Evolutionary conservation across 345 rosid genomes (phyloP).

Genomic region (Cochlearia excelsa): DNA sequence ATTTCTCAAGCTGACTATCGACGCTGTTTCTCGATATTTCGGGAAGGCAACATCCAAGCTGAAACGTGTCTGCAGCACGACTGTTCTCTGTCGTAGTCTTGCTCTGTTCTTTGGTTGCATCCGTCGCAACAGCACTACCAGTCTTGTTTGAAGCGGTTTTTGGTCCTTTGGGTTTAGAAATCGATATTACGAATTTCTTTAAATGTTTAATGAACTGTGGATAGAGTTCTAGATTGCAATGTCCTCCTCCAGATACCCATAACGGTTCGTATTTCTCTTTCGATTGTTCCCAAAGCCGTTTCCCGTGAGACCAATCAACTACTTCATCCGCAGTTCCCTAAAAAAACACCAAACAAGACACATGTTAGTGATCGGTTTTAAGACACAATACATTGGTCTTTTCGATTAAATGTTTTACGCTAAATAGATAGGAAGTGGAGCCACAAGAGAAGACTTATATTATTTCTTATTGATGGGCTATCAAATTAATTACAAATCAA

Average conservation of each 20-base stretch:
- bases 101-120: conserved; percentile 44
- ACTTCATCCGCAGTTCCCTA: conserved; percentile 98
- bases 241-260: conserved; percentile 92
- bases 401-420: neutral
- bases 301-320: conserved; percentile 90
- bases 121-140: conserved; percentile 6
- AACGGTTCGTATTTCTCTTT: conserved; percentile 82
- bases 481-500: neutral
- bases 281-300: conserved; percentile 83
- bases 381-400: neutral
- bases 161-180: conserved; percentile 58
- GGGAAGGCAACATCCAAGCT: conserved; percentile 58
- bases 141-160: conserved; percentile 42
- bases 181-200: conserved; percentile 67
- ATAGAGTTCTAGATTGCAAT: conserved; percentile 90
- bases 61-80: conserved; percentile 56
- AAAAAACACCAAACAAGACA: neutral
- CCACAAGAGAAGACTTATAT: neutral
- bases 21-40: conserved; percentile 91
- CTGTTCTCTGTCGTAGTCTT: conserved; percentile 51
- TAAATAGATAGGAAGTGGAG: neutral
- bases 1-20: conserved; percentile 90
- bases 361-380: neutral
- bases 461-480: neutral
- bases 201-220: conserved; percentile 86